Percentiles rank a stretch among this genome's conserved stretches.
Evolutionary conservation across 2,329 filamentous ascomycete genomes (phyloP).

Genomic region (Acrodontium crateriforme): DNA sequence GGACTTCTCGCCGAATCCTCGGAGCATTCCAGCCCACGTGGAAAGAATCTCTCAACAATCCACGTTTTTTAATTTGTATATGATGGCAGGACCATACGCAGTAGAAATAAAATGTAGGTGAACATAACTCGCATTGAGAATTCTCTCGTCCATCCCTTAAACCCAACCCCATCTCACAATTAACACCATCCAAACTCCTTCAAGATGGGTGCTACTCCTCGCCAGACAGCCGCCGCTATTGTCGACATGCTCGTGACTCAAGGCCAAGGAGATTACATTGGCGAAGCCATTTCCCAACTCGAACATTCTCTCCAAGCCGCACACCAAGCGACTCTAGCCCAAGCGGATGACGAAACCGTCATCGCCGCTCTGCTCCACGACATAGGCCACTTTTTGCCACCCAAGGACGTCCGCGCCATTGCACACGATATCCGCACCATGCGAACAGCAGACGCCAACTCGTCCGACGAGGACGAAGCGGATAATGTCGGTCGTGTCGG

Average conservation of each 20-base stretch:
- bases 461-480: conserved; percentile 1
- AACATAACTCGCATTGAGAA: no score
- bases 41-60: no score
- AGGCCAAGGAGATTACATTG: conserved; percentile 17
- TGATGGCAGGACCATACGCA: no score
- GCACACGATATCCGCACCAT: conserved; percentile 10
- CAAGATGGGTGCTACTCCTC: no score
- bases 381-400: conserved; percentile 29
- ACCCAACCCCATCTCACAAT: no score
- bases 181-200: no score
- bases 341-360: conserved; percentile 17
- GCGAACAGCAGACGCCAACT: no score
- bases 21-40: no score
- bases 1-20: no score
- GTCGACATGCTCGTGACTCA: conserved; percentile 8
- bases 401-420: conserved; percentile 7
- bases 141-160: no score
- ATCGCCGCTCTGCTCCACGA: conserved; percentile 29
- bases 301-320: conserved; percentile 20
- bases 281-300: conserved; percentile 18
- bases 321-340: conserved; percentile 9
- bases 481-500: conserved; percentile 23
- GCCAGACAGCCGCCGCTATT: conserved; percentile 4
- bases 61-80: no score
- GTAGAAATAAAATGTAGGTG: no score